Evolutionary conservation across 1,284 basidiomycete species (phyloP).

Genomic region (Ganoderma sp.): DNA sequence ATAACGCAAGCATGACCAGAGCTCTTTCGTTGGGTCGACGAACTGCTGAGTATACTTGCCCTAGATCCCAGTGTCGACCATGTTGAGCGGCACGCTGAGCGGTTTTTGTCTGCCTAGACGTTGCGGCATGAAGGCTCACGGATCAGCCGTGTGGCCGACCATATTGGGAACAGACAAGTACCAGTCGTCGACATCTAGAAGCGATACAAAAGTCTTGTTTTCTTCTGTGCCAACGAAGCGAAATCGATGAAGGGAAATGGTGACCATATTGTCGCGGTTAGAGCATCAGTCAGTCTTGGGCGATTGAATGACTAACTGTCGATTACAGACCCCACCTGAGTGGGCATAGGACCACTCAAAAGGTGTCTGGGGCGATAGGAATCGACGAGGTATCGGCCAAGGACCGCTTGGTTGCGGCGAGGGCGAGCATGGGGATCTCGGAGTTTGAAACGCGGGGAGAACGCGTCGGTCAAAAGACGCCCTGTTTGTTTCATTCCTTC

Average conservation of each 20-base stretch:
- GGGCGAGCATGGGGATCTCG: background rate
- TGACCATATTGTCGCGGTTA: background rate
- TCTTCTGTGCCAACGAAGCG: background rate
- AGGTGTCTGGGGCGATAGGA: background rate
- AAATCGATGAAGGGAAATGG: background rate
- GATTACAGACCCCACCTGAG: background rate
- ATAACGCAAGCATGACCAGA: background rate
- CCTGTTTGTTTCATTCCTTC: constrained; percentile 1
- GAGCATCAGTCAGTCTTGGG: background rate
- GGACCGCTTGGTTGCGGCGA: background rate
- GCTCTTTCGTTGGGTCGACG: background rate
- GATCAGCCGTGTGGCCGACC: background rate
- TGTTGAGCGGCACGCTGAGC: background rate
- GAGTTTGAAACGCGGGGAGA: constrained; percentile 6
- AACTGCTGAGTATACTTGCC: background rate
- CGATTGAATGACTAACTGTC: background rate
- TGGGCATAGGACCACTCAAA: background rate
- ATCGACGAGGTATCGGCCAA: background rate
- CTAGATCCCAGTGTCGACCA: background rate
- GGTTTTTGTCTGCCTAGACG: background rate
- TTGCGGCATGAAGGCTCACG: background rate
- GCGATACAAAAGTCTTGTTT: background rate
- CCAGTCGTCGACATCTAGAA: background rate
- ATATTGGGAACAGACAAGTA: background rate
- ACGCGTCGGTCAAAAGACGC: background rate